phyloP scores from a whole-genome alignment of 1,284 basidiomycete species.

The Vanrija pseudolonga region DNA sequence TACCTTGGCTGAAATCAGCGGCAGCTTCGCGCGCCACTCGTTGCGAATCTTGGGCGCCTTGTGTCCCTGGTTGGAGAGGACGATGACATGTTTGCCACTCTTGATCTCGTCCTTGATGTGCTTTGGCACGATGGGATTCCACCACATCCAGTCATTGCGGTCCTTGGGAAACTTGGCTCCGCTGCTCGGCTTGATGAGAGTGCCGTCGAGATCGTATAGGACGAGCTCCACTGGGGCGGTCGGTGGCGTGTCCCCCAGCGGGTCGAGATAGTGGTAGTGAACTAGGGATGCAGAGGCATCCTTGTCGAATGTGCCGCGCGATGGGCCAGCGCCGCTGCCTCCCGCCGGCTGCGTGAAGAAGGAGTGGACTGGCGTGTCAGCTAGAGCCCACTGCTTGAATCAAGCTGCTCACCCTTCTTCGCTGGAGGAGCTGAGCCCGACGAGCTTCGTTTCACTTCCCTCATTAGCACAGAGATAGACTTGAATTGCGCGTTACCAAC shows the following conservation, averaged over 20 bases:
- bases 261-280: slow-evolving; percentile 43
- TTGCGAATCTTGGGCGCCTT: slow-evolving; percentile 48
- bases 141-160: slow-evolving; percentile 68
- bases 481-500: neutral
- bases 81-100: slow-evolving; percentile 69
- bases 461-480: neutral
- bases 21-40: slow-evolving; percentile 72
- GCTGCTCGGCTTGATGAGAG: slow-evolving; percentile 65
- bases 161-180: slow-evolving; percentile 53
- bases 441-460: neutral
- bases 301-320: slow-evolving; percentile 8
- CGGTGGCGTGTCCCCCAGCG: slow-evolving; percentile 20
- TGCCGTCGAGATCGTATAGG: slow-evolving; percentile 83
- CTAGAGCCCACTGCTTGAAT: neutral
- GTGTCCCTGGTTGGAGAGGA: slow-evolving; percentile 74
- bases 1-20: slow-evolving; percentile 64
- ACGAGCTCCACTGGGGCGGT: slow-evolving; percentile 58
- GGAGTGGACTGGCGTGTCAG: slow-evolving; percentile 7
- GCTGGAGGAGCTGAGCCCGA: slow-evolving; percentile 2
- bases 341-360: slow-evolving; percentile 11
- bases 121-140: slow-evolving; percentile 62
- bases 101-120: slow-evolving; percentile 61
- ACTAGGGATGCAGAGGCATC: slow-evolving; percentile 34
- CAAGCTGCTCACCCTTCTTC: slow-evolving; percentile 11
- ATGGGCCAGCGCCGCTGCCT: neutral